Evolutionary conservation across 768 basidiomycete species (phyloP), one percentile per base, ranked within the genome.

Genomic region (Trametes sanguinea): DNA sequence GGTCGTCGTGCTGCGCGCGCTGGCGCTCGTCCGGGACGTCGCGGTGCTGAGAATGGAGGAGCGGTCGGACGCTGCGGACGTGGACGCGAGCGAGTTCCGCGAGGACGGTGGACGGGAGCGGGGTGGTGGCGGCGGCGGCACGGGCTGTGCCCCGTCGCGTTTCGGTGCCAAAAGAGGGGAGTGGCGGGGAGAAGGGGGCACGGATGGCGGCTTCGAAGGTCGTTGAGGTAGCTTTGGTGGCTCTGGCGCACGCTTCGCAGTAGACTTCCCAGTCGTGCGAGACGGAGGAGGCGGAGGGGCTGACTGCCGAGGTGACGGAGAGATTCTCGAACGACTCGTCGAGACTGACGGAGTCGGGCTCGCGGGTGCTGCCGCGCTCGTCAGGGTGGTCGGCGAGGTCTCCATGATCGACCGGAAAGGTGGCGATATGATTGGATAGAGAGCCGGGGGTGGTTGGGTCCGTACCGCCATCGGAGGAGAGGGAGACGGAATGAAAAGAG

Each of bases 401-500:
- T 2, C 64, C 76, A 17, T 68, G 71, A 63, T 86, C 85, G 14
- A 80, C 69, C 11, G 81, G 79, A 66, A 78, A 80, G 1, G 83
- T 82, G 4, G 65, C 53, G 30, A 69, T 63, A 45, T 68, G 65
- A 33, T 67, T 60, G 1, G 68, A 57, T 35, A 69, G 33, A 13
- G 69, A 66, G 42, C 64, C 62, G 2, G 70, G 67, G 10, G 69
- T 67, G 35, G 57, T 51, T 42, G 74, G 74, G 37, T 68, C 60
- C 3, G 67, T 73, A 42, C 72, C 76, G 75, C 77, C 71, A 63
- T 87, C 86, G 6, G 87, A 88, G 1, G 90, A 92, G 16, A 92
- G 80, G 1, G 90, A 92, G 29, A 92, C 88, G 2, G 90, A 91
- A 67, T 91, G 89, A 63, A 93, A 91, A 32, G 90, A 92, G 2